phyloP scores from a whole-genome alignment of 2,329 filamentous ascomycete species.

The Beauveria sp. region DNA sequence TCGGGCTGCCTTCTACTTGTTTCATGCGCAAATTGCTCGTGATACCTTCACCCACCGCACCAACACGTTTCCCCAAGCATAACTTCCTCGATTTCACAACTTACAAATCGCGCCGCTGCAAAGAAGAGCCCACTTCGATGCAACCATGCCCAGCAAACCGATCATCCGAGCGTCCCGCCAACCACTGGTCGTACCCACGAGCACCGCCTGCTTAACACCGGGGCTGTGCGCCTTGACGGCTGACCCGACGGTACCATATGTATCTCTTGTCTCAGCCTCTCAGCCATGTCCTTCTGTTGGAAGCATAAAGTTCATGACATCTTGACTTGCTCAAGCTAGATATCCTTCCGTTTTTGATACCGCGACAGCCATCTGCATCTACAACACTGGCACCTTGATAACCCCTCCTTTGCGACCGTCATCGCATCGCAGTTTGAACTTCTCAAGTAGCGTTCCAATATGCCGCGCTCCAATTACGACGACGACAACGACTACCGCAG shows the following conservation, averaged over 20 bases:
- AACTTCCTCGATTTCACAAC: background rate
- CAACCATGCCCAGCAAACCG: background rate
- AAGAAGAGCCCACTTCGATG: background rate
- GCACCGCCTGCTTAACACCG: background rate
- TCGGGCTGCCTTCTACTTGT: background rate
- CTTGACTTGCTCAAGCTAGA: background rate
- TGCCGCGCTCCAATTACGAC: slow-evolving; percentile 15
- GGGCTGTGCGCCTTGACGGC: background rate
- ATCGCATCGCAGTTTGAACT: background rate
- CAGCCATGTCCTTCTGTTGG: background rate
- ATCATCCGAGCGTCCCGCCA: slow-evolving; percentile 2
- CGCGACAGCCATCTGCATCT: background rate
- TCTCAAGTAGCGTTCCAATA: background rate
- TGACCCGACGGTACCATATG: background rate
- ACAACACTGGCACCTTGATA: background rate
- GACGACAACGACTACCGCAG: slow-evolving; percentile 9
- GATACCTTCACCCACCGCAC: background rate
- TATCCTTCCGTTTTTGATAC: background rate
- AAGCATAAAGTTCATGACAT: background rate
- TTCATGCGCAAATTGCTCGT: background rate
- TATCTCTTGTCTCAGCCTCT: background rate
- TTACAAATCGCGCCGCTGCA: background rate
- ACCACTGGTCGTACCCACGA: background rate
- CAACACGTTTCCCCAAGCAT: background rate
- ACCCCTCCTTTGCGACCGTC: background rate